These are phyloP conservation scores for Colletotrichum gigasporum DNA, from an alignment of 2,329 filamentous ascomycete genomes.

Conservation along the genomic window DNA sequence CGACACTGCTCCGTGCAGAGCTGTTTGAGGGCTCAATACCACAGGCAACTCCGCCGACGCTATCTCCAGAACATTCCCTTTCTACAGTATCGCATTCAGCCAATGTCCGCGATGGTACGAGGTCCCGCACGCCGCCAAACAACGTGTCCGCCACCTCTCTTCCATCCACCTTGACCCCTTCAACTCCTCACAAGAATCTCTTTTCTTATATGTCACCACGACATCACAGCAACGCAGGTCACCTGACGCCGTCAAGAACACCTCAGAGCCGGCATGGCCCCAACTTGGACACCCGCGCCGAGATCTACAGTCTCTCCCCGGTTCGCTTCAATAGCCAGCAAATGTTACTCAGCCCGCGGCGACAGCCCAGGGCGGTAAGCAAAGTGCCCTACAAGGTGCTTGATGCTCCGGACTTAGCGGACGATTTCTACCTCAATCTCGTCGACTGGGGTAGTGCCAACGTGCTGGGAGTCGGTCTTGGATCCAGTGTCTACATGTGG, in stretches of 20 bases:
- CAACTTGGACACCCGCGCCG: conserved; percentile 88
- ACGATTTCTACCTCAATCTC: conserved; percentile 97
- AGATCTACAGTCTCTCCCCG: conserved; percentile 95
- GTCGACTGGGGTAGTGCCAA: conserved; percentile 98
- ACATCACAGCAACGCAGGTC: conserved; percentile 76
- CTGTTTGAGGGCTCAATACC: conserved; percentile 92
- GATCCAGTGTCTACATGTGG: conserved; percentile 98
- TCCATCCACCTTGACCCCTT: conserved; percentile 84
- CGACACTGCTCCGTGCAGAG: conserved; percentile 85
- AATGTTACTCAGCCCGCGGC: conserved; percentile 89
- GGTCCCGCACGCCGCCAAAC: conserved; percentile 83
- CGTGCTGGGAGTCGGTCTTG: conserved; percentile 90
- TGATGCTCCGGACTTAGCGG: conserved; percentile 93
- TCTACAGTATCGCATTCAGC: conserved; percentile 62
- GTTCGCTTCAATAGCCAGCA: conserved; percentile 93
- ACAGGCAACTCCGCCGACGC: conserved; percentile 73
- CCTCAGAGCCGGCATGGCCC: conserved; percentile 88
- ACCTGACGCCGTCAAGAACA: conserved; percentile 88
- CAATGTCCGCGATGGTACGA: conserved; percentile 67
- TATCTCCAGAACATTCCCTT: conserved; percentile 67
- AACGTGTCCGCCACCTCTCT: conserved; percentile 68
- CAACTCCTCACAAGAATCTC: conserved; percentile 96
- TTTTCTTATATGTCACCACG: conserved; percentile 88
- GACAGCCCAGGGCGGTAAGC: conserved; percentile 88
- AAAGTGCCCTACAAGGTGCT: conserved; percentile 98